Base-by-base conservation (phyloP, 108 stramenopile species). In the Cyclotella cryptica region DNA sequence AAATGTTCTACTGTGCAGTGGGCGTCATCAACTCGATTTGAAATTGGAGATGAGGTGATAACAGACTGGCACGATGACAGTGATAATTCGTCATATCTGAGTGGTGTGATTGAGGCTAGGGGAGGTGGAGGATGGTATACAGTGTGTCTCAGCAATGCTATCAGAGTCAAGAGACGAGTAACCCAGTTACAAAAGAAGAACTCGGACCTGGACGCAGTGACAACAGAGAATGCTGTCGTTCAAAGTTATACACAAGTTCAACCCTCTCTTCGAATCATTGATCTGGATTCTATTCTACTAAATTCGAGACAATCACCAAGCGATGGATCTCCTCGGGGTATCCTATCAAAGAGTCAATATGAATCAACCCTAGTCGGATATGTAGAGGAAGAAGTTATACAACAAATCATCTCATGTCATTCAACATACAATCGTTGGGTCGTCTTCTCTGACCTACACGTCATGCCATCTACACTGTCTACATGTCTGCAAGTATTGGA, bases 391-490 rank as follows among this genome's bases (percentile, higher is more conserved):
- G 78, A 84, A 54, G 71, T 24, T 12, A 41, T 74, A 35, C 61
- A 54, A 58, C 58, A 72, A 72, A 71, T 79, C 22, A 3, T 18
- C 57, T 46, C 53, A 30, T 84, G 42, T 42, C 80, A 79, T 59
- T 59, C 72, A 63, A 83, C 44, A 39, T 90, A 28, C 45, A 88
- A 64, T 81, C 70, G 73, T 52, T 96, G 95, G 95, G 52, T 96
- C 19, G 72, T 92, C 14, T 96, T 96, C 80, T 91, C 95, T 19
- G 95, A 96, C 75, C 70, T 96, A 27, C 95, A 96, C 72, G 88
- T 86, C 72, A 81, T 90, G 58, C 88, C 91, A 14, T 69, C 88
- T 17, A 85, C 92, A 15, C 67, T 96, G 59, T 64, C 79, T 11
- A 90, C 92, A 10, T 89, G 84, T 46, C 77, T 92, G 21, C 43